These are phyloP conservation scores for Thalassiosira exigua DNA, from an alignment of 352 stramenopile species.

Conservation along the genomic window DNA sequence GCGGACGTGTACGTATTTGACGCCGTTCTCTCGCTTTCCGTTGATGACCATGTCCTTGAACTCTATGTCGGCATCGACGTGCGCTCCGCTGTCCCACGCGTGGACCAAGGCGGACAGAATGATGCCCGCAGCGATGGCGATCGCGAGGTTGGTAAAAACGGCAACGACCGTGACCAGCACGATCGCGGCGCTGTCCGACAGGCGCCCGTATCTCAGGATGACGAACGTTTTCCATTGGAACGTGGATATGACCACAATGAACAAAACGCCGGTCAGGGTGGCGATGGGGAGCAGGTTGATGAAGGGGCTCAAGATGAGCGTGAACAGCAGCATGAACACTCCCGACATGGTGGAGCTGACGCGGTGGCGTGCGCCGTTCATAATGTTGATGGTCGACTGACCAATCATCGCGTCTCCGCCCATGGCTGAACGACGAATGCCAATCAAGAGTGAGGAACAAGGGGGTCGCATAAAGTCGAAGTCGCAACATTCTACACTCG, in stretches of 20 bases:
- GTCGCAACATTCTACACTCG: slow-evolving; percentile 61
- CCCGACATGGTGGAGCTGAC: slow-evolving; percentile 86
- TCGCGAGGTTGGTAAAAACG: slow-evolving; percentile 88
- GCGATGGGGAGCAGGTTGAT: slow-evolving; percentile 88
- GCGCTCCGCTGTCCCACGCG: slow-evolving; percentile 84
- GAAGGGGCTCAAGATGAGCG: slow-evolving; percentile 77
- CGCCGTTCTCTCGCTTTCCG: slow-evolving; percentile 60
- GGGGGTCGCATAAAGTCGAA: neutral
- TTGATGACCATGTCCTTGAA: slow-evolving; percentile 65
- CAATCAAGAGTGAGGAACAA: neutral
- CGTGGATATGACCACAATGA: slow-evolving; percentile 89
- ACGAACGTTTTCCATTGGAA: slow-evolving; percentile 90
- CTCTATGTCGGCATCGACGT: slow-evolving; percentile 57
- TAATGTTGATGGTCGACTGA: slow-evolving; percentile 90
- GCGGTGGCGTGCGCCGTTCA: slow-evolving; percentile 87
- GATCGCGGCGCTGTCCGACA: slow-evolving; percentile 86
- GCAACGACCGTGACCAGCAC: slow-evolving; percentile 88
- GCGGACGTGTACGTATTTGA: slow-evolving; percentile 86
- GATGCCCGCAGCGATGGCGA: slow-evolving; percentile 88
- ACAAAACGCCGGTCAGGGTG: slow-evolving; percentile 89
- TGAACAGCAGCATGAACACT: slow-evolving; percentile 87
- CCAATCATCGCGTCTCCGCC: slow-evolving; percentile 91
- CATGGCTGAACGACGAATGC: slow-evolving; percentile 38
- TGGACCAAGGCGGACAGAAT: slow-evolving; percentile 88
- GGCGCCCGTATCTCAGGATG: slow-evolving; percentile 85